Evolutionary conservation across 2,329 filamentous ascomycete genomes (phyloP).

Genomic region (Hyphodiscus sp.): DNA sequence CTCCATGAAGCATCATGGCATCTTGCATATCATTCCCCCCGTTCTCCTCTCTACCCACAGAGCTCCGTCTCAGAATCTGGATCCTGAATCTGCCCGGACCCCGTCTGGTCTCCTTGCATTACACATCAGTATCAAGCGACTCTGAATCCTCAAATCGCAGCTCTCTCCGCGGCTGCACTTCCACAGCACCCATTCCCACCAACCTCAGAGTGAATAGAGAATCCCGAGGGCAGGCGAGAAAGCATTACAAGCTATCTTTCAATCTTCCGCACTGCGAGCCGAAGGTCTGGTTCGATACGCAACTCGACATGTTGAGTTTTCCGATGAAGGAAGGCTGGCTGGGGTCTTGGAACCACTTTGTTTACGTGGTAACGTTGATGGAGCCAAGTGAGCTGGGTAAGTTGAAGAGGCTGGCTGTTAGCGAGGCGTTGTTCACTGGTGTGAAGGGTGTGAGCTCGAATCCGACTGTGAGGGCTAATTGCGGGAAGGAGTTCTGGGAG

Average conservation of each 20-base stretch:
- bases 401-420: conserved; percentile 9
- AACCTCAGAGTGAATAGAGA: conserved; percentile 14
- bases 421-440: conserved; percentile 11
- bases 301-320: conserved; percentile 2
- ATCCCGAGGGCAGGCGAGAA: conserved; percentile 3
- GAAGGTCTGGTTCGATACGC: conserved; percentile 8
- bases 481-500: conserved; percentile 16
- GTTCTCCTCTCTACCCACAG: conserved; percentile 14
- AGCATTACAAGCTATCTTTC: conserved; percentile 11
- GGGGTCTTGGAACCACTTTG: conserved; percentile 11
- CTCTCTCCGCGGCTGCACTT: conserved; percentile 1
- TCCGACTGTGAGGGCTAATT: background rate
- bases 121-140: conserved; percentile 1
- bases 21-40: conserved; percentile 8
- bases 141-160: background rate
- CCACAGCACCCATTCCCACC: conserved; percentile 2
- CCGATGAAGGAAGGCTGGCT: background rate
- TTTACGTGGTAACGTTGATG: conserved; percentile 1
- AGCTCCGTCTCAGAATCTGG: conserved; percentile 21
- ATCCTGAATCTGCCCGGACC: conserved; percentile 12
- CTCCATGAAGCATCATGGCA: conserved; percentile 39
- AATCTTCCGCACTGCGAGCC: background rate
- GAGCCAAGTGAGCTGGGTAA: background rate
- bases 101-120: conserved; percentile 12
- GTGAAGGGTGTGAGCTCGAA: background rate